A percentile compares a stretch with the other conserved stretches of the same genome.
Conservation (phyloP, 169 alveolate genomes). For the Plasmodium knowlesi region DNA sequence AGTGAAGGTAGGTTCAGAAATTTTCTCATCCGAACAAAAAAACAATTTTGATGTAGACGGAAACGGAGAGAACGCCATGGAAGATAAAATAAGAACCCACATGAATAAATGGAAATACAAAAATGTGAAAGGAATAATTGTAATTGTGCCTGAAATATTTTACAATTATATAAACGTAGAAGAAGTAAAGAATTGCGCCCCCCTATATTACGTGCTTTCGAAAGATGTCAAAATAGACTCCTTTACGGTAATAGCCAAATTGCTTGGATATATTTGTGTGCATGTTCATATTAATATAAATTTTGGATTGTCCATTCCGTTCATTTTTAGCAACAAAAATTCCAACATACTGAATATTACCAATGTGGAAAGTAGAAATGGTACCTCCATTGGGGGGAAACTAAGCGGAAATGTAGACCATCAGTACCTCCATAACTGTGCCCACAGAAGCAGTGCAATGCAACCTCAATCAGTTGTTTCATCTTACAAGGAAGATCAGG, state of each 20-base stretch:
- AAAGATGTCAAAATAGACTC: conserved; percentile 52
- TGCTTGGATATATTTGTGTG: conserved; percentile 57
- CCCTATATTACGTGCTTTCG: conserved; percentile 32
- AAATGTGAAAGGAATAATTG: conserved; percentile 45
- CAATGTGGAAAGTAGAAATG: conserved; percentile 1
- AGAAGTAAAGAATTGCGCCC: conserved; percentile 18
- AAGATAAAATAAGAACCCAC: conserved; percentile 8
- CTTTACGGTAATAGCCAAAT: conserved; percentile 53
- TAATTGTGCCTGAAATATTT: conserved; percentile 54
- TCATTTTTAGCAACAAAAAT: conserved; percentile 31
- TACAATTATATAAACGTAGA: conserved; percentile 43
- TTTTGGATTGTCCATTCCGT: conserved; percentile 61
- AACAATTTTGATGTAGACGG: not conserved
- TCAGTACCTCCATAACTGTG: not conserved
- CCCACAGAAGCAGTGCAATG: not conserved
- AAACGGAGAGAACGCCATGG: not conserved
- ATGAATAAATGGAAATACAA: conserved; percentile 30
- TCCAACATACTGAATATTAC: conserved; percentile 33
- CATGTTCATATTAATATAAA: conserved; percentile 52
- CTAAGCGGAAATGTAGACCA: not conserved
- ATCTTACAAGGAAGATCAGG: not conserved
- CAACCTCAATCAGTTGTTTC: not conserved
- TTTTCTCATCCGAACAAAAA: not conserved
- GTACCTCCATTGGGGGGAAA: not conserved
- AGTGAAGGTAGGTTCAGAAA: not conserved